phyloP scores from a whole-genome alignment of 2,329 filamentous ascomycete species.

The Penicillium sp. region DNA sequence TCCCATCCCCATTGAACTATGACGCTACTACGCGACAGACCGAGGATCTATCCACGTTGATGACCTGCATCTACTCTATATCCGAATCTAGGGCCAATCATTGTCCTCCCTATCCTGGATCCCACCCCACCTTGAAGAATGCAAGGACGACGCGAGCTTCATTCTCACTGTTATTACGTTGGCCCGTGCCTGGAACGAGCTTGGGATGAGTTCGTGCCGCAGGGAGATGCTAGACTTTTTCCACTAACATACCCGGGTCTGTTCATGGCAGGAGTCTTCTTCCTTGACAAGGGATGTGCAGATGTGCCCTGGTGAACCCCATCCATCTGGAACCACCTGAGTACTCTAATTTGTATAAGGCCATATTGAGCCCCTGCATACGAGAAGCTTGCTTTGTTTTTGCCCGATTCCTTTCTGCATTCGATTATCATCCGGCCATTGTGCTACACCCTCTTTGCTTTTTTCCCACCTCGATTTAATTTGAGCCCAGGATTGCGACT shows the following conservation, averaged over 20 bases:
- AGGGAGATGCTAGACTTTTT: constrained; percentile 22
- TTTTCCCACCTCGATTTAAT: constrained; percentile 10
- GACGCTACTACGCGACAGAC: constrained; percentile 26
- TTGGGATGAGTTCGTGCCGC: constrained; percentile 20
- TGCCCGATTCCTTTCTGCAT: constrained; percentile 12
- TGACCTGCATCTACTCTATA: constrained; percentile 23
- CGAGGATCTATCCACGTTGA: constrained; percentile 32
- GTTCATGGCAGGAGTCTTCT: constrained; percentile 15
- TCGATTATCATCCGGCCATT: constrained; percentile 19
- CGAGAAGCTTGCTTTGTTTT: constrained; percentile 15
- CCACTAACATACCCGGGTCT: constrained; percentile 16
- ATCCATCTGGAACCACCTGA: constrained; percentile 12
- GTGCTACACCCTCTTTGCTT: constrained; percentile 21
- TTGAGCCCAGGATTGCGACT: constrained; percentile 10
- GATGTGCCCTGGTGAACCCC: constrained; percentile 16
- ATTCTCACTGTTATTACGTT: constrained; percentile 23
- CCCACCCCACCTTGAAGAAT: constrained; percentile 32
- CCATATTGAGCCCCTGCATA: constrained; percentile 22
- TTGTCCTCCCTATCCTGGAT: constrained; percentile 8
- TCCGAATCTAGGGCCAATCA: constrained; percentile 26
- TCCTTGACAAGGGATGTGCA: constrained; percentile 31
- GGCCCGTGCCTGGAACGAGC: constrained; percentile 21
- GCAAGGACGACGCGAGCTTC: constrained; percentile 33
- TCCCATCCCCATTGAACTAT: constrained; percentile 14
- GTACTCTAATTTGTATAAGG: constrained; percentile 30